Conservation (phyloP, 139 green algal genomes). For the Chlorella sp. region DNA sequence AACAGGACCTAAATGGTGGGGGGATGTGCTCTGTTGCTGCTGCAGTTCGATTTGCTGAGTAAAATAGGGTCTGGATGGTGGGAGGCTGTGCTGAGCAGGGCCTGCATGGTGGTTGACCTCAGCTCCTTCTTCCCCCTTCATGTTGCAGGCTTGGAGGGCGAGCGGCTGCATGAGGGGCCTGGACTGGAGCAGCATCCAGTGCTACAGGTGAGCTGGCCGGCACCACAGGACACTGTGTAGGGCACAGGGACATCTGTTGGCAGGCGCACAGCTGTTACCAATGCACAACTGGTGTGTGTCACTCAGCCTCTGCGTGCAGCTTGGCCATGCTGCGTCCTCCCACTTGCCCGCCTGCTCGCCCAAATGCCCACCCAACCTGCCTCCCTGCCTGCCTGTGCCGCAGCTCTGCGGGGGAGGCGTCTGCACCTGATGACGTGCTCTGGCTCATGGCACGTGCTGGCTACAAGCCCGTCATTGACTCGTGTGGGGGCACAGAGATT, state of each 20-base stretch:
- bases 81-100: not conserved
- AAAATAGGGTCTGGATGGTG: too few relatives aligned
- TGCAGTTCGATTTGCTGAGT: too few relatives aligned
- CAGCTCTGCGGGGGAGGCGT: constrained; percentile 75
- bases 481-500: constrained; percentile 93
- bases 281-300: not conserved
- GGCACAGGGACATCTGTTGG: not conserved
- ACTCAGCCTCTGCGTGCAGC: too few relatives aligned
- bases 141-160: constrained; percentile 66
- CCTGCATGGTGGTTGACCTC: not conserved
- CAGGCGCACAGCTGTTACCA: not conserved
- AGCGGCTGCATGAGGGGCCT: constrained; percentile 62
- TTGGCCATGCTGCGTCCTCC: too few relatives aligned
- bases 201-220: constrained; percentile 51
- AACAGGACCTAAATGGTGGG: too few relatives aligned
- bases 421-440: constrained; percentile 66
- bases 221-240: too few relatives aligned
- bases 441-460: constrained; percentile 69
- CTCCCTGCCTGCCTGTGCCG: not conserved
- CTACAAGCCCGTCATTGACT: constrained; percentile 92
- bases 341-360: not conserved
- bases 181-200: constrained; percentile 59
- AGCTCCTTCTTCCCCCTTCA: not conserved
- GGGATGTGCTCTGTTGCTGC: too few relatives aligned
- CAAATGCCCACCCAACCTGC: not conserved